Evolutionary conservation across 352 stramenopile genomes (phyloP).

Genomic region (Phytopythium montanum): DNA sequence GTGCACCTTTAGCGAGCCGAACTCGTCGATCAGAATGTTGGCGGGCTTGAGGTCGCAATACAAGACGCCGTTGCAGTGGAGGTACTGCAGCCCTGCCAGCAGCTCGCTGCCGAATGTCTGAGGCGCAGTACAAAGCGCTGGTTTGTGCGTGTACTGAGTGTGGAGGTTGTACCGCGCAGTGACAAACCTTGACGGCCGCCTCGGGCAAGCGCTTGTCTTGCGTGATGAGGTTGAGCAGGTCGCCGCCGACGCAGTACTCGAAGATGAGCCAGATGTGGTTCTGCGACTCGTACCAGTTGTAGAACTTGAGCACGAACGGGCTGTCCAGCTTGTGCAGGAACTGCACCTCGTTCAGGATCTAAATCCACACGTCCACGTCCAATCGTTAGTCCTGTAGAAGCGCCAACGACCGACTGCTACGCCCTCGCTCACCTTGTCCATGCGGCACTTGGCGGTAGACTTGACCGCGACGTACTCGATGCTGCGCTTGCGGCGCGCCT

Average conservation of each 20-base stretch:
- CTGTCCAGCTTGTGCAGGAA: slow-evolving; percentile 87
- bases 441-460: slow-evolving; percentile 88
- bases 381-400: not conserved
- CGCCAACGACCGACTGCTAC: not conserved
- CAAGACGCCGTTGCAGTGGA: slow-evolving; percentile 86
- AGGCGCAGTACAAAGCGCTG: not conserved
- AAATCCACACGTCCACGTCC: not conserved
- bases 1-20: slow-evolving; percentile 82
- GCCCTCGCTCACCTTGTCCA: slow-evolving; percentile 78
- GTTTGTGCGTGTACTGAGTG: not conserved
- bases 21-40: slow-evolving; percentile 92
- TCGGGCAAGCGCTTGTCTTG: slow-evolving; percentile 87
- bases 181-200: slow-evolving; percentile 53
- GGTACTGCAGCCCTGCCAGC: slow-evolving; percentile 80
- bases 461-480: slow-evolving; percentile 95
- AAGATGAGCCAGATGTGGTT: slow-evolving; percentile 96
- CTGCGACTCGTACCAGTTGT: slow-evolving; percentile 95
- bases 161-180: not conserved
- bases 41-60: slow-evolving; percentile 91
- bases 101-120: slow-evolving; percentile 74
- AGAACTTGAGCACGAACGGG: slow-evolving; percentile 89
- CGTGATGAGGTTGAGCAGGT: slow-evolving; percentile 89
- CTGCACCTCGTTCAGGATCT: slow-evolving; percentile 87
- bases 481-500: slow-evolving; percentile 88
- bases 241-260: slow-evolving; percentile 91